phyloP scores from a whole-genome alignment of 371 early-diverging fungal species.

The Mortierella sp. region DNA sequence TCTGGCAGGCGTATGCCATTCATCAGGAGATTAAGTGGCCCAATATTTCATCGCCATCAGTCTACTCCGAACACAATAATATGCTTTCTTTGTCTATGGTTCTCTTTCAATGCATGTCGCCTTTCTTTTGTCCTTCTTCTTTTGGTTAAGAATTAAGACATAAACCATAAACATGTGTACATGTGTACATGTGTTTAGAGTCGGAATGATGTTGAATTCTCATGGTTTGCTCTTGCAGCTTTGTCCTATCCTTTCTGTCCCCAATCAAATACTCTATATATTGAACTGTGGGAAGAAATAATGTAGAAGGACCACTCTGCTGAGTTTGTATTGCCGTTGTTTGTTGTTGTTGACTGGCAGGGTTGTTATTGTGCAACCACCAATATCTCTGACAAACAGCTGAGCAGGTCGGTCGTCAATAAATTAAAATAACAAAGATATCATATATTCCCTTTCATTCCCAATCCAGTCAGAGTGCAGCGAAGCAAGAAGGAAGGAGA shows the following conservation, averaged over 20 bases:
- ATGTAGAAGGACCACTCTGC: conserved; percentile 13
- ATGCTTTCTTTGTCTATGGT: background rate
- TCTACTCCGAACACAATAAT: no score
- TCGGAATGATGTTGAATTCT: no score
- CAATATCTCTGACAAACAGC: conserved; percentile 7
- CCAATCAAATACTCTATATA: conserved; percentile 3
- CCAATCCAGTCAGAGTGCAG: background rate
- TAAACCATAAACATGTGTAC: no score
- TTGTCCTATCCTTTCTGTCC: background rate
- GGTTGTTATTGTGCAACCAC: conserved; percentile 6
- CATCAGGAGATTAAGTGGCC: no score
- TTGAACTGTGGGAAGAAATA: conserved; percentile 39
- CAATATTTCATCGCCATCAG: background rate
- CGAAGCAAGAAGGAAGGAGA: background rate
- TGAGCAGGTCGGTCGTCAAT: background rate
- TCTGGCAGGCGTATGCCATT: no score
- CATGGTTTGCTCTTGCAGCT: background rate
- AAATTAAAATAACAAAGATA: background rate
- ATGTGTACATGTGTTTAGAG: no score
- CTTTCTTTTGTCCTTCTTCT: conserved; percentile 17
- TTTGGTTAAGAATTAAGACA: background rate
- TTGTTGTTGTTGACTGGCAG: conserved; percentile 8
- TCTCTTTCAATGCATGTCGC: background rate
- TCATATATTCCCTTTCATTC: no score
- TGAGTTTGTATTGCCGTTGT: background rate